These are phyloP conservation scores for Tricholoma sp. DNA, from an alignment of 768 basidiomycete genomes.

Conservation along the genomic window DNA sequence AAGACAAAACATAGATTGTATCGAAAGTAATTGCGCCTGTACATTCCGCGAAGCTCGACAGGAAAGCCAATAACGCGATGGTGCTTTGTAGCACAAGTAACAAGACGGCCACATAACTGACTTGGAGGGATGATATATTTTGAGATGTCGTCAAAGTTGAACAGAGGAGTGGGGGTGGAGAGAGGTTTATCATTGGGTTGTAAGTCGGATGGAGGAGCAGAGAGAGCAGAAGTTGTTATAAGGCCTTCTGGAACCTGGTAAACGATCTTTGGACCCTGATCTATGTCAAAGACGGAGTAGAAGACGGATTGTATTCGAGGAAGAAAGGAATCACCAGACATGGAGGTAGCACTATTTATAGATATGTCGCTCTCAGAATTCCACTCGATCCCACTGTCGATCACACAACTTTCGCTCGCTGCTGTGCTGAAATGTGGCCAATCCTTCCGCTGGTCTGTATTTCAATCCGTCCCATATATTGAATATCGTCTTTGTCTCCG, in stretches of 20 bases:
- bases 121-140: slow-evolving; percentile 92
- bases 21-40: slow-evolving; percentile 83
- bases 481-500: slow-evolving; percentile 79
- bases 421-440: slow-evolving; percentile 81
- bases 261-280: slow-evolving; percentile 82
- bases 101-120: slow-evolving; percentile 80
- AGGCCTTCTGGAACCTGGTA: slow-evolving; percentile 94
- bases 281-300: slow-evolving; percentile 88
- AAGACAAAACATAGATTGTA: slow-evolving; percentile 98
- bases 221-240: slow-evolving; percentile 42
- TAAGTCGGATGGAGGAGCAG: slow-evolving; percentile 16
- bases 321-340: slow-evolving; percentile 52
- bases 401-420: slow-evolving; percentile 70
- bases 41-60: slow-evolving; percentile 68
- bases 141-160: slow-evolving; percentile 88
- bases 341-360: slow-evolving; percentile 1
- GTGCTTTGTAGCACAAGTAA: slow-evolving; percentile 75
- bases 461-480: slow-evolving; percentile 23
- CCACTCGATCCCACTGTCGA: slow-evolving; percentile 51
- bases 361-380: slow-evolving; percentile 39
- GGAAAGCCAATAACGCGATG: slow-evolving; percentile 93
- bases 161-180: slow-evolving; percentile 45
- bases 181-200: slow-evolving; percentile 39
- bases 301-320: slow-evolving; percentile 85
- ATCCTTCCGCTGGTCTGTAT: slow-evolving; percentile 75